Evolutionary conservation across 495 filamentous ascomycete species (phyloP), one percentile per base, ranked within the genome.

Genomic region (Letharia columbiana): DNA sequence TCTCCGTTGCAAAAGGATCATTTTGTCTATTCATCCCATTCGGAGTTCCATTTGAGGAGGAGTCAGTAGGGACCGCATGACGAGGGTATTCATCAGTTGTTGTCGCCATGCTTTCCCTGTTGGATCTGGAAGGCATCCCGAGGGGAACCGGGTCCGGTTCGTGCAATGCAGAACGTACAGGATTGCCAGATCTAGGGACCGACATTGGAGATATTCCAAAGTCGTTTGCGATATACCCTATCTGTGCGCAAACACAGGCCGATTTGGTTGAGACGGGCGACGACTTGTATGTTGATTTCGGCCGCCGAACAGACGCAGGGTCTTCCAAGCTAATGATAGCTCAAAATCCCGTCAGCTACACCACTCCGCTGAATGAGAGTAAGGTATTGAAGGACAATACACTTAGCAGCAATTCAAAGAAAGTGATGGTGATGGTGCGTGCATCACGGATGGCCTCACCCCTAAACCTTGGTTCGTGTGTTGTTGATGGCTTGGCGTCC

Each of bases 1-100:
- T 70, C 9, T 74, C 71, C 45, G 71, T 78, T 37, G 77, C 79
- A 67, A 86, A 86, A 44, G 84, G 83, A 69, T 87, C 85, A 50
- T 63, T 61, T 56, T 69, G 62, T 15, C 52, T 58, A 37, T 39
- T 67, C 8, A 50, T 40, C 17, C 69, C 67, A 63, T 69, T 73
- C 8, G 67, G 57, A 31, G 58, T 64, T 47, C 68, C 69, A 31
- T 50, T 40, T 28, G 23, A 28, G 1, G 54, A 37, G 33, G 54
- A 9, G 0, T 13, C 54, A 37, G 17, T 15, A 57, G 45, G 17
- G 18, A 45, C 37, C 11, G 47, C 40, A 61, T 66, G 65, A 28
- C 58, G 50, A 37, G 61, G 35, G 4, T 64, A 35, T 33, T 67
- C 64, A 28, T 57, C 67, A 28, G n/a, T 61, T 52, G 58, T 45